Percentiles rank a stretch among this genome's conserved stretches.
Evolutionary conservation across 2,329 filamentous ascomycete genomes (phyloP).

Genomic region (Ceratocystiopsis brevicomis): DNA sequence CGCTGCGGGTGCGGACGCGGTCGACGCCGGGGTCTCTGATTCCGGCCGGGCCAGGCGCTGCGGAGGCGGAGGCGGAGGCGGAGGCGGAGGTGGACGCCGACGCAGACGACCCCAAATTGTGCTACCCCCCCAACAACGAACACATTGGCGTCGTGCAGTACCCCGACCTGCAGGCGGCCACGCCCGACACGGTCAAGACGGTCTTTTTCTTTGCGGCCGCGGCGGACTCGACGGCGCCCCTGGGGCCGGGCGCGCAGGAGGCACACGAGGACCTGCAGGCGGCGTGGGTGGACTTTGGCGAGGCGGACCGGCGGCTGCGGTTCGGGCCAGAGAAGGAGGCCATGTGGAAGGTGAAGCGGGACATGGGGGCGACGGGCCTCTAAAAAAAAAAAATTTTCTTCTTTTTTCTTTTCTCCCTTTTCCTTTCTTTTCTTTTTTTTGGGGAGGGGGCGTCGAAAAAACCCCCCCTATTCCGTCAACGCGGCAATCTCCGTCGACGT

Average conservation of each 20-base stretch:
- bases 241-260: constrained; percentile 7
- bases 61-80: constrained; percentile 1
- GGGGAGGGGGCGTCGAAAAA: no score
- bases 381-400: no score
- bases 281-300: constrained; percentile 6
- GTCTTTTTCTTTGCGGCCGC: constrained; percentile 22
- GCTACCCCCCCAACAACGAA: constrained; percentile 17
- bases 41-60: no score
- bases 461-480: background rate
- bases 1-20: constrained; percentile 23
- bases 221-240: constrained; percentile 5
- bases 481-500: constrained; percentile 39
- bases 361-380: constrained; percentile 5
- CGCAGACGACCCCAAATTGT: constrained; percentile 10
- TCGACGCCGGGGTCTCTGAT: constrained; percentile 18
- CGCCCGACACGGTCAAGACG: constrained; percentile 18
- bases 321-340: constrained; percentile 6
- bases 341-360: constrained; percentile 5
- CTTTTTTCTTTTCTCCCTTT: no score
- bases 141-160: constrained; percentile 19
- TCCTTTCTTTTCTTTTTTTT: background rate
- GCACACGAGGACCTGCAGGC: constrained; percentile 8
- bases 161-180: constrained; percentile 16
- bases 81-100: constrained; percentile 4
- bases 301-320: constrained; percentile 3